These are phyloP conservation scores for Fragilariopsis cylindrus DNA, from an alignment of 108 stramenopile species.

Conservation along the genomic window DNA sequence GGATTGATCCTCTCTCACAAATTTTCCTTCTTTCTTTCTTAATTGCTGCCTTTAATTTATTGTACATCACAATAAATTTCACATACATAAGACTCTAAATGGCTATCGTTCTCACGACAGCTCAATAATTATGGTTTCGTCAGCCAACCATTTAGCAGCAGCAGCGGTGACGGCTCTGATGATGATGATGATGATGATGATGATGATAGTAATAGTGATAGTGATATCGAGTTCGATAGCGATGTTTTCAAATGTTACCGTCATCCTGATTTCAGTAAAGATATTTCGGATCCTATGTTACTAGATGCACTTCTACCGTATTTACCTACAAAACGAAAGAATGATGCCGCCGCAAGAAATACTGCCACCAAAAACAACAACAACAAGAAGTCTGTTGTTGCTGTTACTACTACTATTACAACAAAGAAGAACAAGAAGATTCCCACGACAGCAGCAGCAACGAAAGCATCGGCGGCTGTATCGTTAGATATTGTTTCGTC, in stretches of 20 bases:
- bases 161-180: neutral
- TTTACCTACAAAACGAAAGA: slow-evolving; percentile 7
- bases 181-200: slow-evolving; percentile 13
- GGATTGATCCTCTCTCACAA: too few species aligned
- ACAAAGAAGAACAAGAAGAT: too few species aligned
- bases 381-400: too few species aligned
- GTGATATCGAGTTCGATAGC: neutral
- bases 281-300: neutral
- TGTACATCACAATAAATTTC: too few species aligned
- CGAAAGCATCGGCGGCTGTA: too few species aligned
- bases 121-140: slow-evolving; percentile 18
- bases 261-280: neutral
- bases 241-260: neutral
- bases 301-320: neutral
- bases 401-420: too few species aligned
- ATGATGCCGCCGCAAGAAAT: neutral
- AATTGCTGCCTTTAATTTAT: too few species aligned
- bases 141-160: slow-evolving; percentile 1
- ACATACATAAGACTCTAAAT: slow-evolving; percentile 5
- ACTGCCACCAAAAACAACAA: too few species aligned
- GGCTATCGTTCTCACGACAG: slow-evolving; percentile 17
- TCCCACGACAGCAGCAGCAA: too few species aligned
- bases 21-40: too few species aligned
- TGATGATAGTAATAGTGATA: slow-evolving; percentile 9
- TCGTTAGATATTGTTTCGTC: too few species aligned